Conservation (phyloP, 2,329 filamentous ascomycete species). For the Orbilia javanica region DNA sequence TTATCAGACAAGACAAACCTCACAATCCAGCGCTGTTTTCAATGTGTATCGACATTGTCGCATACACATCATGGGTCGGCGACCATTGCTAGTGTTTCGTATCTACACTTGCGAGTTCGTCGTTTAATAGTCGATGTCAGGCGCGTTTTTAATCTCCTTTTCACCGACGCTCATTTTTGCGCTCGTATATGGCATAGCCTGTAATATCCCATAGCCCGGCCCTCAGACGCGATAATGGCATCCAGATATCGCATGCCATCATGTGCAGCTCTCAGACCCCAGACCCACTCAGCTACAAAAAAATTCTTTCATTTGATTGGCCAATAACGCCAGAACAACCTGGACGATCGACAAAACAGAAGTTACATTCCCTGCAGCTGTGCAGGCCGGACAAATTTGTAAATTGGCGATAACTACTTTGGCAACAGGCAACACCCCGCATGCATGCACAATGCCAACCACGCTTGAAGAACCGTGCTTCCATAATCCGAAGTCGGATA, state of each 20-base stretch:
- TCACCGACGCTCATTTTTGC: neutral
- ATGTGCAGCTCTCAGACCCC: slow-evolving; percentile 6
- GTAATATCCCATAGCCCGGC: neutral
- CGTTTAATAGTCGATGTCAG: neutral
- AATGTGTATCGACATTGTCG: neutral
- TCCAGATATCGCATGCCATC: slow-evolving; percentile 9
- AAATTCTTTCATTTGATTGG: slow-evolving; percentile 18
- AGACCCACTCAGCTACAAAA: slow-evolving; percentile 8
- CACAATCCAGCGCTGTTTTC: neutral
- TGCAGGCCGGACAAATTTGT: neutral
- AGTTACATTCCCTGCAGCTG: slow-evolving; percentile 6
- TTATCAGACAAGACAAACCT: neutral
- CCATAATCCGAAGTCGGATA: neutral
- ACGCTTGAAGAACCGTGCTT: neutral
- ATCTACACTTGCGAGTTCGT: too few relatives aligned
- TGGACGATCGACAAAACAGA: slow-evolving; percentile 34
- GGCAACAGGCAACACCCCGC: slow-evolving; percentile 3
- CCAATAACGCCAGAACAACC: slow-evolving; percentile 2
- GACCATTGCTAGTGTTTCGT: too few relatives aligned
- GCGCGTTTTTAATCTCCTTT: neutral
- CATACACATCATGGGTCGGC: neutral
- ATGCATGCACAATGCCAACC: neutral
- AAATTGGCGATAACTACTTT: slow-evolving; percentile 13
- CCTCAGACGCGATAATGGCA: slow-evolving; percentile 13
- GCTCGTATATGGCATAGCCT: neutral